Percentiles rank a stretch among this genome's conserved stretches.
Conservation (phyloP, 140 eudicot genomes). For the Senecio squalidus region DNA sequence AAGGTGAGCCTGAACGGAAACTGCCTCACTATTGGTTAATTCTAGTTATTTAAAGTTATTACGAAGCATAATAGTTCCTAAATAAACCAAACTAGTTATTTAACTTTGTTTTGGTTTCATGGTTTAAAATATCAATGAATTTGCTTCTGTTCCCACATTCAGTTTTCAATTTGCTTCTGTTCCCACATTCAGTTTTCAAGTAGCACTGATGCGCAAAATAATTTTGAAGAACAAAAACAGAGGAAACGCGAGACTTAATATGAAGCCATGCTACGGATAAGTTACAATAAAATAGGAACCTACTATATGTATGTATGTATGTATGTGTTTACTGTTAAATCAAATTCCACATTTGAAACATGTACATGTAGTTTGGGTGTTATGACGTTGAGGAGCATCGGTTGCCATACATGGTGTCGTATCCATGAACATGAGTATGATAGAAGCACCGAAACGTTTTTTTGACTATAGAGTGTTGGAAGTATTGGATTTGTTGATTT, state of each 20-base stretch:
- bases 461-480: constrained; percentile 35
- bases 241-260: background rate
- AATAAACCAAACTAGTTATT: too few relatives aligned
- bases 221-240: background rate
- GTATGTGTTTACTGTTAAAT: constrained; percentile 1
- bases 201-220: background rate
- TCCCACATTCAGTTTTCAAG: background rate
- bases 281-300: too few relatives aligned
- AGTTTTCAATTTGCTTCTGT: background rate
- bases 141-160: background rate
- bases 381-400: constrained; percentile 7
- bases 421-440: background rate
- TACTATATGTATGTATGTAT: background rate
- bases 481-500: constrained; percentile 39
- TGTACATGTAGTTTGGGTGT: constrained; percentile 13
- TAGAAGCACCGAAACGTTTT: background rate
- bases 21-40: too few relatives aligned
- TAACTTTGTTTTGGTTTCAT: too few relatives aligned
- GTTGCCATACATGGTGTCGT: constrained; percentile 4
- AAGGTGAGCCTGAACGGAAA: too few relatives aligned
- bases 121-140: too few relatives aligned
- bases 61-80: too few relatives aligned
- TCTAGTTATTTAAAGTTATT: too few relatives aligned
- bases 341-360: background rate
- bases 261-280: background rate